phyloP scores from a whole-genome alignment of 2,329 filamentous ascomycete genomes.

The Pseudogymnoascus sp. region DNA sequence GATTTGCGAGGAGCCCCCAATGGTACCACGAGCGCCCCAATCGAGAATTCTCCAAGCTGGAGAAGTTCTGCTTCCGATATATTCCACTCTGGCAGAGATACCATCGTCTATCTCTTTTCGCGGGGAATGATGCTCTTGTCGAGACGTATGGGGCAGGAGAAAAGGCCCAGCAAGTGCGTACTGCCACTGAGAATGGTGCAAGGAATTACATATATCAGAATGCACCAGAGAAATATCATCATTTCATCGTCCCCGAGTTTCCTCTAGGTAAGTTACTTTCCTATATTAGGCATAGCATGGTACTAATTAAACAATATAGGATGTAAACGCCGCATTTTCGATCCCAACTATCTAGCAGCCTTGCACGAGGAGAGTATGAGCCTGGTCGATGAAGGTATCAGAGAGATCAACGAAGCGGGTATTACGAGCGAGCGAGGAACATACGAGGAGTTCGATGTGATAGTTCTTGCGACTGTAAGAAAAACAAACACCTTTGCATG shows the following conservation, averaged over 20 bases:
- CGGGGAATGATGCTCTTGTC: constrained; percentile 15
- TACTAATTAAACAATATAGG: constrained; percentile 13
- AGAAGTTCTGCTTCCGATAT: constrained; percentile 25
- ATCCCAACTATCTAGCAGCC: constrained; percentile 23
- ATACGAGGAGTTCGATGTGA: constrained; percentile 13
- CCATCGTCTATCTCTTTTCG: constrained; percentile 18
- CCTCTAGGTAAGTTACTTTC: constrained; percentile 7
- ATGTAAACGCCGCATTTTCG: constrained; percentile 28
- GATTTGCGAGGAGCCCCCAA: constrained; percentile 20
- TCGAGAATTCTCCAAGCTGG: constrained; percentile 21
- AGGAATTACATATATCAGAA: neutral
- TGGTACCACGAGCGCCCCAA: constrained; percentile 31
- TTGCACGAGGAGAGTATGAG: constrained; percentile 8
- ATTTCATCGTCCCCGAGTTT: constrained; percentile 11
- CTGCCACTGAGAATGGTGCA: neutral
- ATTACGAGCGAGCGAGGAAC: constrained; percentile 9
- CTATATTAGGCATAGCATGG: neutral
- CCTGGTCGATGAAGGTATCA: constrained; percentile 12
- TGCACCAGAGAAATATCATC: constrained; percentile 7
- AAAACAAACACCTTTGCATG: constrained; percentile 9
- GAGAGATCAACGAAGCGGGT: constrained; percentile 10
- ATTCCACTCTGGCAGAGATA: constrained; percentile 20
- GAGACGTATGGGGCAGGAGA: constrained; percentile 18
- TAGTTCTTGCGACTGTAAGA: constrained; percentile 14
- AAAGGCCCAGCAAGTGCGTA: constrained; percentile 12